Evolutionary conservation across 169 alveolate genomes (phyloP).

Genomic region (Plasmodium vinckei): DNA sequence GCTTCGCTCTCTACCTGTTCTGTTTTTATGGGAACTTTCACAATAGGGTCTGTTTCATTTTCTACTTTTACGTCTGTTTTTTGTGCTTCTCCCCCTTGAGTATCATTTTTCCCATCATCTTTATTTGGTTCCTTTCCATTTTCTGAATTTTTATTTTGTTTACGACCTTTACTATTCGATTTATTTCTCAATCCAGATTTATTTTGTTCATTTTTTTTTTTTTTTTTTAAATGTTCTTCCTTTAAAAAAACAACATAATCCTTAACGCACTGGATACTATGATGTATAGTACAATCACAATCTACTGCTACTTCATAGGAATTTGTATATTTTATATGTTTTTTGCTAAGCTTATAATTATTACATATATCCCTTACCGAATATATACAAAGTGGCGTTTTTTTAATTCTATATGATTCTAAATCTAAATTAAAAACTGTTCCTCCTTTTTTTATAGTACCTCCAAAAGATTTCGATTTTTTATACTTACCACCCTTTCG

Average conservation of each 20-base stretch:
- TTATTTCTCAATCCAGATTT: background rate
- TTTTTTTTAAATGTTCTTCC: background rate
- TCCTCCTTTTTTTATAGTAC: slow-evolving; percentile 42
- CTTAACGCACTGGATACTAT: slow-evolving; percentile 3
- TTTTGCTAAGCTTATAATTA: background rate
- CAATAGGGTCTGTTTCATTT: background rate
- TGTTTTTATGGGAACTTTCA: background rate
- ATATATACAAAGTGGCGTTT: slow-evolving; percentile 47
- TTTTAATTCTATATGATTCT: slow-evolving; percentile 40
- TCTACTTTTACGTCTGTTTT: background rate
- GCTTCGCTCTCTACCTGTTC: background rate
- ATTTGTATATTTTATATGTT: background rate
- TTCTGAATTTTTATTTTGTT: background rate
- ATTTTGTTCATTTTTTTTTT: background rate
- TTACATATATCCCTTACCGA: slow-evolving; percentile 24
- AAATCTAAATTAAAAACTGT: slow-evolving; percentile 21
- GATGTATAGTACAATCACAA: slow-evolving; percentile 33
- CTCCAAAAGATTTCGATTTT: slow-evolving; percentile 43
- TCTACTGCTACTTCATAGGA: background rate
- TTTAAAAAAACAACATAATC: slow-evolving; percentile 19
- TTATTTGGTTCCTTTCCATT: background rate
- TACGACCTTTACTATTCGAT: background rate
- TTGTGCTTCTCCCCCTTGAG: background rate
- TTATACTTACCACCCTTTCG: slow-evolving; percentile 1
- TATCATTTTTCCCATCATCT: background rate